A percentile compares a stretch with the other conserved stretches of the same genome.
These are phyloP conservation scores for Potentilla sterilis DNA, from an alignment of 306 rosid genomes.

Conservation along the genomic window DNA sequence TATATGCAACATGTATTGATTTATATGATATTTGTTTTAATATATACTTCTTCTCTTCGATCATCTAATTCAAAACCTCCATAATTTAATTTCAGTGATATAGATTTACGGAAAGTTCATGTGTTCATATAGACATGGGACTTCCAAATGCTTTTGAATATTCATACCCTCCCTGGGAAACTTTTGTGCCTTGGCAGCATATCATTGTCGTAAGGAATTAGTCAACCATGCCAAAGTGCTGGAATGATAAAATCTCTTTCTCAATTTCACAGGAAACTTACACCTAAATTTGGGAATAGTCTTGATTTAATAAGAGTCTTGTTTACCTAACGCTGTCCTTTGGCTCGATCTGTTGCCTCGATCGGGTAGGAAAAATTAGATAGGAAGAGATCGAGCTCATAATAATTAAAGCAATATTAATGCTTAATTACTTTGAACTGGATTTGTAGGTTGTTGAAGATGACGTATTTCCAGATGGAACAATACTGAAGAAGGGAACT, in stretches of 20 bases:
- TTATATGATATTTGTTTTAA: too few species aligned
- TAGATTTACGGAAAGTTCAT: too few species aligned
- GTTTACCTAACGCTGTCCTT: not conserved
- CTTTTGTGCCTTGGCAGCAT: not conserved
- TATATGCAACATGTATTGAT: too few species aligned
- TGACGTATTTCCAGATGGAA: constrained; percentile 75
- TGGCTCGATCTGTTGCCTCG: not conserved
- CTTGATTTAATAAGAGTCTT: not conserved
- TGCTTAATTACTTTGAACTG: not conserved
- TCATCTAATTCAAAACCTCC: not conserved
- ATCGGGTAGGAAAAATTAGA: not conserved
- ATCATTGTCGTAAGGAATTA: not conserved
- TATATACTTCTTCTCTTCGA: not conserved
- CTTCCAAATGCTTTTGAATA: not conserved
- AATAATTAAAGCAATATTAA: not conserved
- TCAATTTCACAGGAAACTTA: not conserved
- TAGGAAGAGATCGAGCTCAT: not conserved
- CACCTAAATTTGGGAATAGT: not conserved
- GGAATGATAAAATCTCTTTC: not conserved
- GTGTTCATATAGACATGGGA: too few species aligned
- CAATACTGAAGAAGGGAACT: constrained; percentile 67
- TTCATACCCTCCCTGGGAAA: not conserved
- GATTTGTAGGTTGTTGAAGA: constrained; percentile 60
- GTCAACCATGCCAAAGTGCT: not conserved
- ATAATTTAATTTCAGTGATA: not conserved